Percentiles rank a stretch among this genome's conserved stretches.
phyloP scores from a whole-genome alignment of 2,329 filamentous ascomycete genomes.

The Aspergillus sp. region DNA sequence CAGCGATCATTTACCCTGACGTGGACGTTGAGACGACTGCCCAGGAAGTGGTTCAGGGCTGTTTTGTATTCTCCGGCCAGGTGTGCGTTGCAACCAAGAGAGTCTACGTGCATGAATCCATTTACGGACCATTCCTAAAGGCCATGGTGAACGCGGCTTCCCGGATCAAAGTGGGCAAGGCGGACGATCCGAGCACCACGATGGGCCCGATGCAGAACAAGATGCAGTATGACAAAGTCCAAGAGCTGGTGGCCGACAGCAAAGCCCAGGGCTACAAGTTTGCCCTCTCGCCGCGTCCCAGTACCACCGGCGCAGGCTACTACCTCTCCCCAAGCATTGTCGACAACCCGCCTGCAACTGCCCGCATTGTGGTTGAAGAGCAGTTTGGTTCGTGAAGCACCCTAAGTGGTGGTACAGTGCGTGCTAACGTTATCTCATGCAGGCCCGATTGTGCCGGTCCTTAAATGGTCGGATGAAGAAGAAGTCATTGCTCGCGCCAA shows the following conservation, averaged over 20 bases:
- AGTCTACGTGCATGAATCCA: constrained; percentile 57
- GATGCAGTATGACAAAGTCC: constrained; percentile 56
- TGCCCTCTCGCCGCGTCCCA: too few relatives aligned
- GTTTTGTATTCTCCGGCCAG: constrained; percentile 37
- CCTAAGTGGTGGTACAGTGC: too few relatives aligned
- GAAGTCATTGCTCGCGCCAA: constrained; percentile 60
- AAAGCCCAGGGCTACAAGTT: too few relatives aligned
- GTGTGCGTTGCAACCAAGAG: constrained; percentile 56
- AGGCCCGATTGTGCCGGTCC: constrained; percentile 62
- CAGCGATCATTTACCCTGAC: constrained; percentile 21
- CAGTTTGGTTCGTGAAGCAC: constrained; percentile 43
- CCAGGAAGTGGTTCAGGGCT: rapidly evolving
- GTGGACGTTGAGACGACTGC: not conserved
- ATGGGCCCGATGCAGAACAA: constrained; percentile 63
- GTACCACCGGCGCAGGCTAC: constrained; percentile 40
- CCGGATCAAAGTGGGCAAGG: constrained; percentile 32
- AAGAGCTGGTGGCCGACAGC: too few relatives aligned
- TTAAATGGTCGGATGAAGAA: constrained; percentile 61
- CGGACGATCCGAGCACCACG: constrained; percentile 41
- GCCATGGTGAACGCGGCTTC: constrained; percentile 45
- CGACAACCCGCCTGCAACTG: constrained; percentile 55
- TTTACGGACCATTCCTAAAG: constrained; percentile 55
- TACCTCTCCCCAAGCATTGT: constrained; percentile 61
- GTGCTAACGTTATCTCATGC: too few relatives aligned
- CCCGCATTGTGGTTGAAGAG: constrained; percentile 58